Evolutionary conservation across 1,284 basidiomycete genomes (phyloP), one percentile per base, ranked within the genome.

Genomic region (Tremellales sp.): DNA sequence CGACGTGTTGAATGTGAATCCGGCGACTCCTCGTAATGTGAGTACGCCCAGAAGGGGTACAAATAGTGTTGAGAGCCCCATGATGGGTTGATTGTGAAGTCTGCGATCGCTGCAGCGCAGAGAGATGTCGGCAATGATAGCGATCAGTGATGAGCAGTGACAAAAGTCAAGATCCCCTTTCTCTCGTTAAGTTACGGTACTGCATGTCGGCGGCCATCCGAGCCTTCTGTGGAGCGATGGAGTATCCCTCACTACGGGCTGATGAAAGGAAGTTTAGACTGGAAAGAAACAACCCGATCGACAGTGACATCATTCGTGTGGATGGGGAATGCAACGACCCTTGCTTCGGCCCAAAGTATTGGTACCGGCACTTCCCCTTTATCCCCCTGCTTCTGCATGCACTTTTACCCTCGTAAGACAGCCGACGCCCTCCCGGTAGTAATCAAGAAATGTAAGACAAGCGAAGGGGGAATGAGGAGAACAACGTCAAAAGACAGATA

Each of bases 1-100:
- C 1, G 61, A 57, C 6, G 61, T 64, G 42, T 59, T 65, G 54
- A 70, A 66, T 7, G 55, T 60, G 52, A 71, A 70, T n/a, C 37
- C 59, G 2, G 21, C 29, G 8, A 31, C 29, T 15, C 15, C 29
- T 31, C 15, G 8, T 15, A 31, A 31, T 15, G 15, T 8, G 15
- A 15, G 8, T 15, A 31, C 10, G 29, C 29, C 15, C 10, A 31
- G 29, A 8, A 31, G 29, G n/a, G n/a, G n/a, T n/a, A n/a, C n/a
- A n/a, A n/a, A n/a, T n/a, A n/a, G n/a, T n/a, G n/a, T n/a, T n/a
- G n/a, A n/a, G n/a, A n/a, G n/a, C n/a, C n/a, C n/a, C n/a, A n/a
- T n/a, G n/a, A n/a, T n/a, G n/a, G n/a, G n/a, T n/a, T n/a, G n/a
- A n/a, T n/a, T n/a, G n/a, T 15, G 10, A 31, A 31, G 29, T 31